A percentile compares a stretch with the other conserved stretches of the same genome.
Evolutionary conservation across 148 eudicot species (phyloP).

Genomic region (Camellia granthamiana): DNA sequence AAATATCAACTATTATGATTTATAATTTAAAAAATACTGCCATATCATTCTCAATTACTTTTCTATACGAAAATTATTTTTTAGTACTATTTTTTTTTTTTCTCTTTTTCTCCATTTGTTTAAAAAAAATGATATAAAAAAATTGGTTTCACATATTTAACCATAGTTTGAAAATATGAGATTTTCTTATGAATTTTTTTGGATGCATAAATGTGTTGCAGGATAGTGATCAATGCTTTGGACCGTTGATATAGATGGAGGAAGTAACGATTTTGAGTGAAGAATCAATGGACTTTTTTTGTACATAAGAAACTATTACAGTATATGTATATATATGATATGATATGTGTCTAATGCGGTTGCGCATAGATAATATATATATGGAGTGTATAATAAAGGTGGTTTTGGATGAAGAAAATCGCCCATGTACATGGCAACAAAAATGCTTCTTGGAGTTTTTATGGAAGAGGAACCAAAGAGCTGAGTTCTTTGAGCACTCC

Average conservation of each 20-base stretch:
- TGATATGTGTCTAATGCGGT: neutral
- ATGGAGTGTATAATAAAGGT: neutral
- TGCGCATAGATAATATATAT: neutral
- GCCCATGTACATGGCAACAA: neutral
- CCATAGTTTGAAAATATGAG: neutral
- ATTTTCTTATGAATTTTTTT: neutral
- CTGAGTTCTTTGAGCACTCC: neutral
- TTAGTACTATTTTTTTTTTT: no score
- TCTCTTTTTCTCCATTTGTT: no score
- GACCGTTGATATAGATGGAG: constrained; percentile 57
- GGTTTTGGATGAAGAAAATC: neutral
- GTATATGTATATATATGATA: neutral
- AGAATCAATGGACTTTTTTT: constrained; percentile 7
- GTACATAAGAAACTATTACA: neutral
- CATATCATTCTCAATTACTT: no score
- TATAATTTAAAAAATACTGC: no score
- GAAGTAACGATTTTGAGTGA: constrained; percentile 10
- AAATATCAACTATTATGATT: no score
- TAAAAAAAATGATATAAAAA: no score
- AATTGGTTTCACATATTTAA: no score
- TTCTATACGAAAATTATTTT: no score
- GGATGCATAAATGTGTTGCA: constrained; percentile 22
- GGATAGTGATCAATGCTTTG: constrained; percentile 73
- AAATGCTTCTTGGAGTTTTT: constrained; percentile 7
- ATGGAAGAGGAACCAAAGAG: neutral